Evolutionary conservation across 1,284 basidiomycete genomes (phyloP).

Genomic region (Boletus sp.): DNA sequence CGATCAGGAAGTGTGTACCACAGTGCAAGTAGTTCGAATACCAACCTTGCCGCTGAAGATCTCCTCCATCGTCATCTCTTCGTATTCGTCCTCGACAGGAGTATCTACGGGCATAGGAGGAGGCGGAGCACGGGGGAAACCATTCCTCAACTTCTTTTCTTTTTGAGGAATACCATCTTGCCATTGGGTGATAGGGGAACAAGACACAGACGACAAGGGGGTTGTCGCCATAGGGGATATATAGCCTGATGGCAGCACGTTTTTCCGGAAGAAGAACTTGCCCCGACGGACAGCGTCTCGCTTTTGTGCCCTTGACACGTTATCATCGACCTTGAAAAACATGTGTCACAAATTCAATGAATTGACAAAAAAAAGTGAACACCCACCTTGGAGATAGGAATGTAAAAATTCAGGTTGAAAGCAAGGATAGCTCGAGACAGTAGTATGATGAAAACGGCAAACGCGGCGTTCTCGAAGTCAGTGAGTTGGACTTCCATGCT

Average conservation of each 20-base stretch:
- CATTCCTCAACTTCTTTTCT: slow-evolving; percentile 65
- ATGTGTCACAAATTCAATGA: not conserved
- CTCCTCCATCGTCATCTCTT: slow-evolving; percentile 89
- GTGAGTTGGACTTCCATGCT: slow-evolving; percentile 99
- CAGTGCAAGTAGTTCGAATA: slow-evolving; percentile 5
- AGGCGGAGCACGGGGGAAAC: slow-evolving; percentile 56
- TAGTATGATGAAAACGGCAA: slow-evolving; percentile 90
- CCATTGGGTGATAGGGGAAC: slow-evolving; percentile 46
- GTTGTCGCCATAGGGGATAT: slow-evolving; percentile 38
- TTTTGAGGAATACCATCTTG: slow-evolving; percentile 38
- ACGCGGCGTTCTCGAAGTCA: slow-evolving; percentile 98
- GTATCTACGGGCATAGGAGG: slow-evolving; percentile 42
- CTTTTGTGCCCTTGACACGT: slow-evolving; percentile 88
- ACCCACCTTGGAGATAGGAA: slow-evolving; percentile 91
- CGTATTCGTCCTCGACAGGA: slow-evolving; percentile 77
- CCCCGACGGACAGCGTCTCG: slow-evolving; percentile 75
- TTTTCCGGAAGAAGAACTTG: slow-evolving; percentile 89
- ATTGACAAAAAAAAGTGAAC: not conserved
- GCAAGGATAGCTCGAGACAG: slow-evolving; percentile 90
- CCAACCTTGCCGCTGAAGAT: slow-evolving; percentile 90
- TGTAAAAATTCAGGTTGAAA: slow-evolving; percentile 92
- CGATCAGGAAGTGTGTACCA: slow-evolving; percentile 4
- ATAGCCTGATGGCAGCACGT: slow-evolving; percentile 65
- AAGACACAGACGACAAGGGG: slow-evolving; percentile 51
- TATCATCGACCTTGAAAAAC: slow-evolving; percentile 81